Evolutionary conservation across 202 grass and related monocot species (phyloP), one percentile per base, ranked within the genome.

Genomic region (Carex sylvatica): DNA sequence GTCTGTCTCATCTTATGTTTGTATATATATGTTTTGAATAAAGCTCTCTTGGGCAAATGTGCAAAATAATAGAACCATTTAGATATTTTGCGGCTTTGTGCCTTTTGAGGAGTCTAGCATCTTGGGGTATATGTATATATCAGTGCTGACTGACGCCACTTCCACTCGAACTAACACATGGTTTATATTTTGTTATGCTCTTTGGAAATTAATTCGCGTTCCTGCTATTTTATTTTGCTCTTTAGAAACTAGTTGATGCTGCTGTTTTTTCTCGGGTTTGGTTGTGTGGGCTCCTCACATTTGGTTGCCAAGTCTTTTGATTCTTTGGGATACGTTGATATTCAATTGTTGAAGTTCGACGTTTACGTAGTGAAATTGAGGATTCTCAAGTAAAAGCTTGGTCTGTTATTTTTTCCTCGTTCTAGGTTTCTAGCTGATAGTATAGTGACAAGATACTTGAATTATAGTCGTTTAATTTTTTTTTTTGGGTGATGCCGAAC

Each of bases 21-120:
- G 38, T 65, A 36, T 80, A 65, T 60, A 79, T 79, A 63, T 47
- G 56, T 44, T 61, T 63, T 51, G 16, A 62, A 80, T 70, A 19
- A 60, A 20, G 26, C 26, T 35, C 28, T 79, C 24, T 58, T 79
- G 5, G 35, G 31, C 33, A 62, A 61, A 20, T 13, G 9, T 19
- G 15, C 1, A 4, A 23, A 80, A 80, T 49, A 62, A 80, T 42
- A 38, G 31, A 80, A 65, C 18, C 22, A 18, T 3, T 7, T 46
- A 79, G 31, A 59, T 36, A 61, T 79, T 79, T 26, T 60, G 28
- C n/a, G 54, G 35, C 18, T 44, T 12, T 40, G 10, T 42, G 54
- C 24, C 18, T 44, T 61, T 19, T 22, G 4, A 10, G 36, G 22
- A 62, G 54, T 31, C 4, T 59, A 23, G 19, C 13, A 73, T 9